phyloP scores from a whole-genome alignment of 345 rosid species.

The Cochlearia excelsa region DNA sequence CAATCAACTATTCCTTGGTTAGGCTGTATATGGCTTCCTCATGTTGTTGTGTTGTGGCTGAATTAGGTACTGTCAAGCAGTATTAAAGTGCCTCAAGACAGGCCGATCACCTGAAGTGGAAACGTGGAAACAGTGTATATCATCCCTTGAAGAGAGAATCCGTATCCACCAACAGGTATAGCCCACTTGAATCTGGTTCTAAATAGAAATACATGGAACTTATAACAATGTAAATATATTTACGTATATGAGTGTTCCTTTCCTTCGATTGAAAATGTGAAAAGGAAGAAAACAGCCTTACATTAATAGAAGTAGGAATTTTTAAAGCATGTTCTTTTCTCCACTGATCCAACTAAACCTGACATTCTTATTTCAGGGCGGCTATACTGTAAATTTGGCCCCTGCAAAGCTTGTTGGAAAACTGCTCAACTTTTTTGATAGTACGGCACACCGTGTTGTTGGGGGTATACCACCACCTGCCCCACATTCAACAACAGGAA shows the following conservation, averaged over 20 bases:
- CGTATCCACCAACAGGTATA: slow-evolving; percentile 65
- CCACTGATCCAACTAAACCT: slow-evolving; percentile 9
- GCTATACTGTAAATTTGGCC: slow-evolving; percentile 52
- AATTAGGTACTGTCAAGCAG: slow-evolving; percentile 70
- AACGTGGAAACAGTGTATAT: slow-evolving; percentile 47
- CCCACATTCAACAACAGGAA: slow-evolving; percentile 45
- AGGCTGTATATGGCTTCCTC: slow-evolving; percentile 33
- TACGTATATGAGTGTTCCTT: background rate
- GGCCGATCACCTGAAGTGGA: slow-evolving; percentile 63
- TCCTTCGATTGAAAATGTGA: slow-evolving; percentile 14
- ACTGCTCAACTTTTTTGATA: slow-evolving; percentile 58
- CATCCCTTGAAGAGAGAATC: slow-evolving; percentile 68
- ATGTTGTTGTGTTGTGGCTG: slow-evolving; percentile 17
- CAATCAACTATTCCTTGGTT: slow-evolving; percentile 10
- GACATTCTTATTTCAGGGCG: slow-evolving; percentile 50
- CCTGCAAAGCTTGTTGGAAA: slow-evolving; percentile 56
- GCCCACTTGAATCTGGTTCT: background rate
- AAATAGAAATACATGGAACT: slow-evolving; percentile 7
- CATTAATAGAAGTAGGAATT: slow-evolving; percentile 5
- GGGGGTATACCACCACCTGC: slow-evolving; percentile 59
- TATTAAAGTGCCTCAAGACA: slow-evolving; percentile 57
- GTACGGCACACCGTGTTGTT: slow-evolving; percentile 69
- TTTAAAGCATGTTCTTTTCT: slow-evolving; percentile 4
- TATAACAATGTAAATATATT: too few relatives aligned
- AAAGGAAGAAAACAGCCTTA: slow-evolving; percentile 2